Evolutionary conservation across 768 basidiomycete genomes (phyloP).

Genomic region (Galerina sulciceps): DNA sequence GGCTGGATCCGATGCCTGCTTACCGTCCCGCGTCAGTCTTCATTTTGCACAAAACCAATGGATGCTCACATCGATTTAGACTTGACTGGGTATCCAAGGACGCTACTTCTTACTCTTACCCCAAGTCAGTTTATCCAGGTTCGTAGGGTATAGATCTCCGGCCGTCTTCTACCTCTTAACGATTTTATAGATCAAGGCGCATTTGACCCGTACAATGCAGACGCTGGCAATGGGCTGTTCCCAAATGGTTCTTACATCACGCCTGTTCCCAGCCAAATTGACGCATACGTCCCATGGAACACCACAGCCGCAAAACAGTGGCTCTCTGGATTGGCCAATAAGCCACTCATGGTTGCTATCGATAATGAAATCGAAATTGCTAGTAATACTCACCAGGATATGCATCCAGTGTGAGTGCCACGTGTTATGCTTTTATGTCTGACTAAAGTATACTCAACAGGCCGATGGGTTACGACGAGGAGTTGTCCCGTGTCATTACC

Average conservation of each 20-base stretch:
- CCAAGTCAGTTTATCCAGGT: constrained; percentile 48
- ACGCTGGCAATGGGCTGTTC: constrained; percentile 51
- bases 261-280: constrained; percentile 37
- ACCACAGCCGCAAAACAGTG: constrained; percentile 46
- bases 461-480: constrained; percentile 54
- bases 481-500: constrained; percentile 47
- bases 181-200: constrained; percentile 38
- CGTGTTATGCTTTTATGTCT: not conserved
- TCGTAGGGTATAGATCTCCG: not conserved
- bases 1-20: constrained; percentile 48
- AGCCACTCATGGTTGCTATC: constrained; percentile 50
- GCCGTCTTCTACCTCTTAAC: not conserved
- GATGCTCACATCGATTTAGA: constrained; percentile 25
- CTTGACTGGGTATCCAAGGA: constrained; percentile 64
- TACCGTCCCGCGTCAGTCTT: constrained; percentile 54
- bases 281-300: constrained; percentile 53
- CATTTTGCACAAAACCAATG: not conserved
- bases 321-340: constrained; percentile 49
- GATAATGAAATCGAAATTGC: constrained; percentile 66
- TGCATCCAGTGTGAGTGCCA: constrained; percentile 49
- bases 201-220: constrained; percentile 53
- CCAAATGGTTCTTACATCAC: constrained; percentile 50
- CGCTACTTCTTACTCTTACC: constrained; percentile 55
- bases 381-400: constrained; percentile 55
- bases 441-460: constrained; percentile 24